Base-by-base conservation (phyloP, 208 protist species). In the Crithidia acanthocephali region DNA sequence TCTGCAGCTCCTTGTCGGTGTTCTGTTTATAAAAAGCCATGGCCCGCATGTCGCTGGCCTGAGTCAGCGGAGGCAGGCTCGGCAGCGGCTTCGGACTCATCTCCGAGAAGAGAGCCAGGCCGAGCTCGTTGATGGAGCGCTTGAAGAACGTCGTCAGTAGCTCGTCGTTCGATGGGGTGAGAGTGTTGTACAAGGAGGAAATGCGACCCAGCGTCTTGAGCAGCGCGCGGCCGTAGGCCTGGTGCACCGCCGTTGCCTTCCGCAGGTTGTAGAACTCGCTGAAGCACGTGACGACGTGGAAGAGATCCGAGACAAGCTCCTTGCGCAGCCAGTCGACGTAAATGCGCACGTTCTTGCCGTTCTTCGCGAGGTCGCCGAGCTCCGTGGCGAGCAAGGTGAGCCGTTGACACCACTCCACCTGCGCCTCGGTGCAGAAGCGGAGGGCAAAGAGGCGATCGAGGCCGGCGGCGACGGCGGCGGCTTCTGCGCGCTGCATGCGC, bases 331-430 rank as follows among this genome's bases (percentile, higher is more conserved):
- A 96, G 27, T 76, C 74, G 18, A 87, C 80, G 67, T 96, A 96
- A 27, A 80, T 28, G 20, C 82, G 78, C 66, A 96, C 79, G 78
- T 92, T 94, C 10, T 64, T 64, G 9, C 72, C 78, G 65, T 88
- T 82, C 27, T 62, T 52, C 13, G 84, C 85, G 48, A 87, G 25
- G 22, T 78, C 79, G 22, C 83, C 76, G n/a, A 96, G 75, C 74
- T 94, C 88, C 6, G 28, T 72, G 16, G 81, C 74, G 11, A 96
- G 80, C 44, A 89, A 60, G 35, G 72, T 52, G 42, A 96, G 74
- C 42, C 84, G 75, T 64, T 93, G 91, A 67, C 84, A 88, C 88
- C 88, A 96, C 71, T 92, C 84, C 59, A 94, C 91, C 74, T 96
- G 91, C 30, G 79, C 76, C 75, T 92, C 88, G 3, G 88, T 96